Percentiles rank a stretch among this genome's conserved stretches.
phyloP scores from a whole-genome alignment of 1,139 yeast species.

The Kodamaea plutei region DNA sequence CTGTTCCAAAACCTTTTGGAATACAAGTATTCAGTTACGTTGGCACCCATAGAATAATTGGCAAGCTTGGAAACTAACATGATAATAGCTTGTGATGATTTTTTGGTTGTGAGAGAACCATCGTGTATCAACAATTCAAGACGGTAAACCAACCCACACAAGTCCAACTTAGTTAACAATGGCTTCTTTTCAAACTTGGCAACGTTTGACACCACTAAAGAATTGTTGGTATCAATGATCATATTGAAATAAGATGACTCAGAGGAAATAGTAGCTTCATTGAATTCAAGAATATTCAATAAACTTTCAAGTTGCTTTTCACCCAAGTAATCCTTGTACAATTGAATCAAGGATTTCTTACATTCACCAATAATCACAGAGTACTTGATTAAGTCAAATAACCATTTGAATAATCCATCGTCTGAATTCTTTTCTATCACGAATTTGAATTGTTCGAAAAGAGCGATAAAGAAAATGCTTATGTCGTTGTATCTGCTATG shows the following conservation, averaged over 20 bases:
- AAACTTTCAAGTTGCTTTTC: slow-evolving; percentile 9
- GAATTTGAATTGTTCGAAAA: slow-evolving; percentile 71
- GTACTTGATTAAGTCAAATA: slow-evolving; percentile 41
- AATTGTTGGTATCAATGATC: slow-evolving; percentile 20
- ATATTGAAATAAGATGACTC: slow-evolving; percentile 18
- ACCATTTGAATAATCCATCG: slow-evolving; percentile 37
- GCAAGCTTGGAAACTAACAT: slow-evolving; percentile 35
- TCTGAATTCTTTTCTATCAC: slow-evolving; percentile 19
- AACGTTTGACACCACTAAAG: slow-evolving; percentile 13
- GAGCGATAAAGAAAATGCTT: slow-evolving; percentile 64
- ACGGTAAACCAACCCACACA: slow-evolving; percentile 41
- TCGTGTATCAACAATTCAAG: slow-evolving; percentile 26
- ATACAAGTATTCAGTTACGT: slow-evolving; percentile 16
- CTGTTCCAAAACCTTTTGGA: slow-evolving; percentile 16
- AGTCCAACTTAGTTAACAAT: slow-evolving; percentile 45
- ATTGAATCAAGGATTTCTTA: slow-evolving; percentile 21
- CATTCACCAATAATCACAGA: slow-evolving; percentile 56
- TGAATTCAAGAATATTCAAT: slow-evolving; percentile 3
- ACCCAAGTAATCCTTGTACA: slow-evolving; percentile 20
- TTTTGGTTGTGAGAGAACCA: slow-evolving; percentile 11
- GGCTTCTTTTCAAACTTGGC: slow-evolving; percentile 19
- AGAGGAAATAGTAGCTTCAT: neutral
- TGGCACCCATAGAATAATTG: slow-evolving; percentile 28
- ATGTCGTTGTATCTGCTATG: slow-evolving; percentile 34
- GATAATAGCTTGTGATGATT: slow-evolving; percentile 14